These are phyloP conservation scores for Coemansia sp. DNA, from an alignment of 192 early-diverging fungal genomes.

Conservation along the genomic window DNA sequence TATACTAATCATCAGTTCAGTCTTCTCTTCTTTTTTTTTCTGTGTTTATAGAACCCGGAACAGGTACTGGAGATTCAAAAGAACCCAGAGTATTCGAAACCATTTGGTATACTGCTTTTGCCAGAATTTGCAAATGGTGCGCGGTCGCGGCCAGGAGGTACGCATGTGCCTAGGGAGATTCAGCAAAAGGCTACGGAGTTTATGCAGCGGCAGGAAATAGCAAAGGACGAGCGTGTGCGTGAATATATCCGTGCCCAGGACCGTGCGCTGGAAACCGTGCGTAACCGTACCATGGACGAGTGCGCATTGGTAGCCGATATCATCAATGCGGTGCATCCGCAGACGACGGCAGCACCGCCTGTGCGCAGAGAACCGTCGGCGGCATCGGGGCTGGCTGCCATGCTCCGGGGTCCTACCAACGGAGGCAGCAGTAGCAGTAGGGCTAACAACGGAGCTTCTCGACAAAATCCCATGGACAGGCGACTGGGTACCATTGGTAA, in stretches of 20 bases:
- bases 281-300: slow-evolving; percentile 28
- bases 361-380: slow-evolving; percentile 10
- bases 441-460: background rate
- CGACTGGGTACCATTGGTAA: background rate
- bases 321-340: slow-evolving; percentile 22
- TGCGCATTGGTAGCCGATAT: slow-evolving; percentile 31
- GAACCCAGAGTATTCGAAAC: slow-evolving; percentile 39
- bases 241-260: slow-evolving; percentile 45
- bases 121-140: slow-evolving; percentile 4
- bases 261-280: slow-evolving; percentile 27
- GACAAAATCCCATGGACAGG: background rate
- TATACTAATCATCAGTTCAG: background rate
- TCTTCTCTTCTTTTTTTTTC: background rate
- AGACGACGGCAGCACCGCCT: slow-evolving; percentile 10
- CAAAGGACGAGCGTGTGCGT: slow-evolving; percentile 44
- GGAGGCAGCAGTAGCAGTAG: background rate
- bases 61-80: slow-evolving; percentile 18
- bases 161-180: slow-evolving; percentile 44
- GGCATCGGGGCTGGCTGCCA: slow-evolving; percentile 45
- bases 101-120: slow-evolving; percentile 42
- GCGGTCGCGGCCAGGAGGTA: background rate
- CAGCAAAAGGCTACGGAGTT: slow-evolving; percentile 31
- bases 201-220: slow-evolving; percentile 34
- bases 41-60: slow-evolving; percentile 7
- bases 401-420: slow-evolving; percentile 28